Percentiles rank a stretch among this genome's conserved stretches.
These are phyloP conservation scores for Trichosporon sp. DNA, from an alignment of 1,284 basidiomycete genomes.

Conservation along the genomic window DNA sequence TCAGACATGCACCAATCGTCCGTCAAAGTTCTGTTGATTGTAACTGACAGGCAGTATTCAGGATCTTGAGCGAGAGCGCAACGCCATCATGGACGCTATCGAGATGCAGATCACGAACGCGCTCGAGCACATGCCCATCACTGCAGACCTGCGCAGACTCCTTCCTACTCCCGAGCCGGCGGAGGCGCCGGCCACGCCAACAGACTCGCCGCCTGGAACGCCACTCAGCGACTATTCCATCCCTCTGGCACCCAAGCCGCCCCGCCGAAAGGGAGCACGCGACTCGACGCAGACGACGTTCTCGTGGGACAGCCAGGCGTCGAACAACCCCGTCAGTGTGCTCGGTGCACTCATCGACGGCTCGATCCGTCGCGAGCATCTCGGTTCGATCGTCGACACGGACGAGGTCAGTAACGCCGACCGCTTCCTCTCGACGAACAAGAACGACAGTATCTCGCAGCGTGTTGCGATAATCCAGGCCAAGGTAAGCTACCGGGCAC, in stretches of 20 bases:
- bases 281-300: conserved; percentile 36
- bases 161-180: conserved; percentile 1
- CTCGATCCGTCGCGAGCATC: conserved; percentile 25
- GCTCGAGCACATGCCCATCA: conserved; percentile 36
- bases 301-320: conserved; percentile 30
- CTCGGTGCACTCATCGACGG: conserved; percentile 34
- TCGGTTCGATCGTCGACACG: conserved; percentile 31
- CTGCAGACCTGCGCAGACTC: not conserved
- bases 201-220: conserved; percentile 16
- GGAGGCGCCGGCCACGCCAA: conserved; percentile 23
- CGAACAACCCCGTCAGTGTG: conserved; percentile 31
- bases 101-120: conserved; percentile 52
- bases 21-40: conserved; percentile 13
- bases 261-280: conserved; percentile 32
- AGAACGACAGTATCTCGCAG: conserved; percentile 38
- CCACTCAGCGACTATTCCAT: conserved; percentile 9
- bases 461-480: conserved; percentile 42
- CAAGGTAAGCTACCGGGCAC: conserved; percentile 33
- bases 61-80: conserved; percentile 53
- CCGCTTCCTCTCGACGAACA: conserved; percentile 25
- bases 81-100: conserved; percentile 54
- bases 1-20: conserved; percentile 55
- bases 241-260: conserved; percentile 13
- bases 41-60: conserved; percentile 42
- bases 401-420: conserved; percentile 32